A percentile compares a stretch with the other conserved stretches of the same genome.
These are phyloP conservation scores for Starmerella powellii DNA, from an alignment of 805 yeast species.

Conservation along the genomic window DNA sequence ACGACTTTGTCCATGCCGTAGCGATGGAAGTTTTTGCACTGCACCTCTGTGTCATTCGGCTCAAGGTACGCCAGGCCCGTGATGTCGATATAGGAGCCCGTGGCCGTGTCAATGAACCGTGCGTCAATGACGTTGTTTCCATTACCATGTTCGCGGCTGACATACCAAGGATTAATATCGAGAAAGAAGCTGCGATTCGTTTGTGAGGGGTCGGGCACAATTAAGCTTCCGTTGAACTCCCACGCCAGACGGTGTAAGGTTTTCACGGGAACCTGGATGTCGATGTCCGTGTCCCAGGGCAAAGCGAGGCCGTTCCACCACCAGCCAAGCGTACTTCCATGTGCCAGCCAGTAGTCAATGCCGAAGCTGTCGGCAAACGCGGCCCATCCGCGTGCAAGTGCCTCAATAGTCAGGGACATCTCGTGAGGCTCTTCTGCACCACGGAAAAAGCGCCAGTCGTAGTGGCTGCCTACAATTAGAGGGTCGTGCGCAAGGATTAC, in stretches of 20 bases:
- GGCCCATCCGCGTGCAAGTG: conserved; percentile 37
- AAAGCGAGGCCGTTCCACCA: conserved; percentile 38
- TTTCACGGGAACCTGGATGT: conserved; percentile 40
- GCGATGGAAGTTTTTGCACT: conserved; percentile 47
- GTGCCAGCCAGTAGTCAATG: conserved; percentile 38
- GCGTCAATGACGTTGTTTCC: conserved; percentile 42
- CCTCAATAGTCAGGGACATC: conserved; percentile 38
- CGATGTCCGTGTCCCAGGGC: conserved; percentile 44
- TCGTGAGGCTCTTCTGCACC: conserved; percentile 30
- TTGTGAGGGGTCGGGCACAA: conserved; percentile 36
- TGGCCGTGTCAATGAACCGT: conserved; percentile 47
- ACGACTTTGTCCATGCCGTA: conserved; percentile 38
- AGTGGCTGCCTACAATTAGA: conserved; percentile 29
- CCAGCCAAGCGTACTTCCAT: conserved; percentile 42
- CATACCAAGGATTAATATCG: conserved; percentile 40
- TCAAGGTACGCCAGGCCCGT: conserved; percentile 36
- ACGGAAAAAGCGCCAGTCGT: conserved; percentile 60
- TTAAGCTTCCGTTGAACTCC: conserved; percentile 37
- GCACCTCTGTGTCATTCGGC: conserved; percentile 23
- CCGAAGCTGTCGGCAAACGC: conserved; percentile 35
- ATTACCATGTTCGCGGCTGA: conserved; percentile 39
- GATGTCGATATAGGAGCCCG: conserved; percentile 49
- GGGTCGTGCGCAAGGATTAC: conserved; percentile 6
- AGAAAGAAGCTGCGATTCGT: conserved; percentile 37
- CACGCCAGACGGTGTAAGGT: conserved; percentile 38